A percentile compares a stretch with the other conserved stretches of the same genome.
These are phyloP conservation scores for Phaeosphaeria sp. DNA, from an alignment of 2,329 filamentous ascomycete species.

Conservation along the genomic window DNA sequence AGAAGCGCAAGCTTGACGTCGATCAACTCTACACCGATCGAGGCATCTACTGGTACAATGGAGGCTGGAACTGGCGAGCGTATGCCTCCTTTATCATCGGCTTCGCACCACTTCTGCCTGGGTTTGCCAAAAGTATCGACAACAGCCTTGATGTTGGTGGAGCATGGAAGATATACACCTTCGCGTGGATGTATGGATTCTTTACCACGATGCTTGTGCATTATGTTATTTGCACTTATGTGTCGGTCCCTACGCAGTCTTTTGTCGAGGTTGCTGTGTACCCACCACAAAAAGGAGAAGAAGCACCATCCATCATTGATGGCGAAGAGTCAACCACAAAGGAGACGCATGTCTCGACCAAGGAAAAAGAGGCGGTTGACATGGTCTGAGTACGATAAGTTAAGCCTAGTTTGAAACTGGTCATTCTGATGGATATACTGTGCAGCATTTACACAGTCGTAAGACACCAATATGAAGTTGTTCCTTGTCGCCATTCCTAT, in stretches of 20 bases:
- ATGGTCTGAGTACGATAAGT: constrained; percentile 14
- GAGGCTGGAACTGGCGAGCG: constrained; percentile 45
- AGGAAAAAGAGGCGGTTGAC: constrained; percentile 33
- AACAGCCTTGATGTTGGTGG: constrained; percentile 47
- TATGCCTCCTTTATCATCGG: constrained; percentile 40
- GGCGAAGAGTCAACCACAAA: constrained; percentile 30
- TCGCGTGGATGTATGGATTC: constrained; percentile 54
- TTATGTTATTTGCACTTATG: constrained; percentile 50
- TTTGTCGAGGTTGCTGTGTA: constrained; percentile 48
- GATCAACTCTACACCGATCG: constrained; percentile 41
- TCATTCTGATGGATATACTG: neutral
- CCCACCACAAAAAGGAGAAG: constrained; percentile 43
- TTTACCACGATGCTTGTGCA: constrained; percentile 44
- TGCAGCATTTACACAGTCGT: neutral
- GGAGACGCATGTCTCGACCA: constrained; percentile 21
- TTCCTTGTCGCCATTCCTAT: neutral
- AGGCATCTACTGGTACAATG: constrained; percentile 44
- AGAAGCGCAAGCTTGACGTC: constrained; percentile 43
- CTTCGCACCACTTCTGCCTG: constrained; percentile 45
- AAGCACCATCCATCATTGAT: constrained; percentile 25
- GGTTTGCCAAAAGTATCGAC: constrained; percentile 50
- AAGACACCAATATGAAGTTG: neutral
- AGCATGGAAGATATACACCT: constrained; percentile 52
- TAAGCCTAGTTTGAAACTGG: neutral
- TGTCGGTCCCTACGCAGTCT: constrained; percentile 44